Evolutionary conservation across 2,329 filamentous ascomycete genomes (phyloP), one percentile per base, ranked within the genome.

Genomic region (Hymenoscyphus fraxineus): DNA sequence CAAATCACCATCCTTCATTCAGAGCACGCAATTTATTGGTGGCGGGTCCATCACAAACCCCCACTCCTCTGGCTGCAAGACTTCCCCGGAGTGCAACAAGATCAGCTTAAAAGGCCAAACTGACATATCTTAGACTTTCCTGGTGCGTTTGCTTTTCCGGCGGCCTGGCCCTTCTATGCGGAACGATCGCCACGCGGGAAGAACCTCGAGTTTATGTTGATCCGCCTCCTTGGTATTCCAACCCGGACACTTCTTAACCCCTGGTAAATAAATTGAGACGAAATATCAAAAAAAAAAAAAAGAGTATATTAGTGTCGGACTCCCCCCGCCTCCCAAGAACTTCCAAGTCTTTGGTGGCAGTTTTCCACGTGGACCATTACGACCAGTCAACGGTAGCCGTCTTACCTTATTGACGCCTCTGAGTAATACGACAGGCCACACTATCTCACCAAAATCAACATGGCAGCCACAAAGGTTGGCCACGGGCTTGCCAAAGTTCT

Each of bases 401-500:
- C 35, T 51, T n/a, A 51, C 44, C 44, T 27, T n/a, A 22, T 51
- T n/a, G n/a, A 22, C 44, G 44, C 19, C 44, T 51, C 22, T 16
- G 44, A 51, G 44, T 51, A 51, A 51, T 22, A 51, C 44, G n/a
- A 51, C 19, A 51, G n/a, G 10, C 19, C 44, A 51, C 44, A 51
- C 44, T 7, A 51, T 16, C 44, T 51, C 44, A 51, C 7, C n/a
- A 57, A 38, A 6, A 13, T 57, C 54, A 57, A 32, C 7, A 57
- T 57, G 44, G 65, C 71, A 13, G 71, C 83, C 70, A 88, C 6
- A 35, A 35, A 89, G 76, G 70, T 90, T 69, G 90, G 92, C 77
- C 89, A 89, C 73, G 80, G 82, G 71, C 77, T 96, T 76, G 93
- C 93, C 75, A 95, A 92, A 77, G 82, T 82, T 66, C 82, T 97